Percentiles rank a stretch among this genome's conserved stretches.
Conservation (phyloP, 352 stramenopile genomes). For the Globisporangium spiculum region DNA sequence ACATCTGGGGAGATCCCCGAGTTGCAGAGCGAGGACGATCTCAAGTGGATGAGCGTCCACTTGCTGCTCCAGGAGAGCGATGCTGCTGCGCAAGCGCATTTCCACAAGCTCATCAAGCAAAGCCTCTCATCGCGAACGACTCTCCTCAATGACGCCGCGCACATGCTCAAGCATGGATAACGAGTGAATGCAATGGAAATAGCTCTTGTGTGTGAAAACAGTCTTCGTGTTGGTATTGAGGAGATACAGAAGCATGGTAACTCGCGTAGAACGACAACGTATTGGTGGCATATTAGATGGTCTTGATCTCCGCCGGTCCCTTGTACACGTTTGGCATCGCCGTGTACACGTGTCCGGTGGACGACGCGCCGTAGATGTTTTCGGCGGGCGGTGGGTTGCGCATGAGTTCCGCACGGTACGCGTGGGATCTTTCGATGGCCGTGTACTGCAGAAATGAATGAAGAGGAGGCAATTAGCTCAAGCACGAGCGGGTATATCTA, state of each 20-base stretch:
- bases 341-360: slow-evolving; percentile 60
- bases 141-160: not conserved
- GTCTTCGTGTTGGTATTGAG: not conserved
- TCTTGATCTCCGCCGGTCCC: slow-evolving; percentile 63
- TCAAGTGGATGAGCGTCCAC: not conserved
- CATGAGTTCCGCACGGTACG: slow-evolving; percentile 81
- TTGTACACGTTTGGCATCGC: slow-evolving; percentile 56
- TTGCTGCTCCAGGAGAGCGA: not conserved
- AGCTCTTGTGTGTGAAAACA: not conserved
- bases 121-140: not conserved
- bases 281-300: slow-evolving; percentile 40
- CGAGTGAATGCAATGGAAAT: not conserved
- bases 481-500: not conserved
- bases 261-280: not conserved
- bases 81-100: not conserved
- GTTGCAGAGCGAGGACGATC: not conserved
- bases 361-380: slow-evolving; percentile 62
- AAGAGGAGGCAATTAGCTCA: slow-evolving; percentile 1
- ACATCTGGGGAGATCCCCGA: not conserved
- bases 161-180: not conserved
- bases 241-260: not conserved
- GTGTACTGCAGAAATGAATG: slow-evolving; percentile 39
- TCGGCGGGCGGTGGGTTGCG: slow-evolving; percentile 73
- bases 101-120: not conserved
- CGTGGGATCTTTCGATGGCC: slow-evolving; percentile 69